Conservation (phyloP, 2,329 filamentous ascomycete genomes). For the Hirsutella minnesotensis region DNA sequence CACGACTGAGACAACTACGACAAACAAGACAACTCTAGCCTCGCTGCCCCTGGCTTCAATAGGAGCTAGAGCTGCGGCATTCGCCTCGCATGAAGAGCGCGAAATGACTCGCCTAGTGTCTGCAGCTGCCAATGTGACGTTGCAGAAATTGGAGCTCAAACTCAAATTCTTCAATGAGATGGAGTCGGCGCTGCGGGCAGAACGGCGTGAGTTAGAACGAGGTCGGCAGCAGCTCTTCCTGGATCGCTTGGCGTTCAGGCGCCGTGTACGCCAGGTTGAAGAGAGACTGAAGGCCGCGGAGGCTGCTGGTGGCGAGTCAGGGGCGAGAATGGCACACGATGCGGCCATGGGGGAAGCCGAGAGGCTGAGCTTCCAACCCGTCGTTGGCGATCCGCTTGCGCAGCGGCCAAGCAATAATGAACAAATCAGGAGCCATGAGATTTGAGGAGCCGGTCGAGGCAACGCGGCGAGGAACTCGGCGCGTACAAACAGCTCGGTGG, state of each 20-base stretch:
- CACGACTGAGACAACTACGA: constrained; percentile 38
- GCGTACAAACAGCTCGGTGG: no score
- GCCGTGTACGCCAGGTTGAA: constrained; percentile 73
- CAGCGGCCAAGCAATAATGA: constrained; percentile 44
- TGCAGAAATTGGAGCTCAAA: constrained; percentile 93
- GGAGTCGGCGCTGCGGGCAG: constrained; percentile 81
- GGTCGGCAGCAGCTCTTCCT: constrained; percentile 88
- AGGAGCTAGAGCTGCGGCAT: constrained; percentile 72
- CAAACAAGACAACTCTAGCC: constrained; percentile 41
- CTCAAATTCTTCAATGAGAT: constrained; percentile 94
- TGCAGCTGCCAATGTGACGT: constrained; percentile 81
- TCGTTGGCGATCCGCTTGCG: constrained; percentile 28
- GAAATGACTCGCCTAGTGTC: constrained; percentile 92
- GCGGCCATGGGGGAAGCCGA: constrained; percentile 32
- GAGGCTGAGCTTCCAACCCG: constrained; percentile 40
- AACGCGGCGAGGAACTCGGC: no score
- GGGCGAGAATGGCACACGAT: constrained; percentile 34
- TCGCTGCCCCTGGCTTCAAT: constrained; percentile 78
- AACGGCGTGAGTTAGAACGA: constrained; percentile 84
- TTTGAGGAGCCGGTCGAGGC: constrained; percentile 17
- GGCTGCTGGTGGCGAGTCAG: constrained; percentile 36
- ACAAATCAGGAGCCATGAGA: constrained; percentile 46
- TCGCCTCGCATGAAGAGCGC: constrained; percentile 92
- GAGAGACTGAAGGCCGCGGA: constrained; percentile 53
- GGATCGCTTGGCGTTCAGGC: constrained; percentile 82